These are phyloP conservation scores for Dillenia suffruticosa DNA, from an alignment of 164 flowering plant species.

Conservation along the genomic window DNA sequence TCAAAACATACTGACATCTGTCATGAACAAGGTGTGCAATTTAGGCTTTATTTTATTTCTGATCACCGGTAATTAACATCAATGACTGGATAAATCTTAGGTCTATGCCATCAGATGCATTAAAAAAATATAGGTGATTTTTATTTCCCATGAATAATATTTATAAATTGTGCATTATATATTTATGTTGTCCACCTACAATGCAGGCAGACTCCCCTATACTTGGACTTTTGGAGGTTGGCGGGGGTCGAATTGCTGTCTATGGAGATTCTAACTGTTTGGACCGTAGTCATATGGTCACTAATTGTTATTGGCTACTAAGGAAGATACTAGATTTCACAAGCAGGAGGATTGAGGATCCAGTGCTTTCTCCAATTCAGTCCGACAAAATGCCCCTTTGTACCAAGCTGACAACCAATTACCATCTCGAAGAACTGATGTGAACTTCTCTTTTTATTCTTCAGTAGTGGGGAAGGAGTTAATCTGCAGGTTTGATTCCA, in stretches of 20 bases:
- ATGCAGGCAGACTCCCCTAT: constrained; percentile 81
- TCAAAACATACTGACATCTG: constrained; percentile 61
- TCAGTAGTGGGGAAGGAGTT: constrained; percentile 73
- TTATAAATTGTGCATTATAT: not conserved
- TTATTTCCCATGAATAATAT: not conserved
- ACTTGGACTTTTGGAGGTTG: constrained; percentile 79
- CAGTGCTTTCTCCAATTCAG: constrained; percentile 74
- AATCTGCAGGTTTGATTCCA: constrained; percentile 71
- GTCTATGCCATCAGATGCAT: too few species aligned
- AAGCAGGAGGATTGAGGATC: constrained; percentile 55
- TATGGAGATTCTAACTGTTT: constrained; percentile 98
- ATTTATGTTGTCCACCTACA: not conserved
- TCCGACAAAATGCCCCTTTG: constrained; percentile 42
- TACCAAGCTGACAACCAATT: constrained; percentile 50
- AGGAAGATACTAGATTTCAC: constrained; percentile 81
- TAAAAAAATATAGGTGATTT: too few species aligned
- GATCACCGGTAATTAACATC: not conserved
- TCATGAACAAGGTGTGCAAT: constrained; percentile 58
- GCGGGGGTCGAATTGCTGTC: constrained; percentile 80
- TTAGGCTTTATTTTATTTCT: not conserved
- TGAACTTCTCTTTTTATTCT: constrained; percentile 85
- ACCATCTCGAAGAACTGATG: constrained; percentile 90
- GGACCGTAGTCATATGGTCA: constrained; percentile 99
- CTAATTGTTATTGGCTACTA: constrained; percentile 92
- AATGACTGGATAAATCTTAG: not conserved